Evolutionary conservation across 2,329 filamentous ascomycete species (phyloP).

Genomic region (Aureobasidium subglaciale): DNA sequence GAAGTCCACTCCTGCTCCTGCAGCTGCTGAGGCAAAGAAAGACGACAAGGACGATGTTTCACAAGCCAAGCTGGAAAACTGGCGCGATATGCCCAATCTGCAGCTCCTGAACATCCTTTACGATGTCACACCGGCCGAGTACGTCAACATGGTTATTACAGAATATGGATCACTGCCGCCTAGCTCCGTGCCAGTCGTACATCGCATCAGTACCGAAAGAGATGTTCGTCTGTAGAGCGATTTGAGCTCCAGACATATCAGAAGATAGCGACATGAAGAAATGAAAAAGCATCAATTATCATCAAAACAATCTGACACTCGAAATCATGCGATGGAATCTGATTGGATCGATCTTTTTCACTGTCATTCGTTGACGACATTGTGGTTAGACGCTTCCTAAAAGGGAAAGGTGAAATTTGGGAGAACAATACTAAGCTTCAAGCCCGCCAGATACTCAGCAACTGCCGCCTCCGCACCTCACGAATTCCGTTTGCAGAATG

Average conservation of each 20-base stretch:
- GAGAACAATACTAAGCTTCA: slow-evolving; percentile 13
- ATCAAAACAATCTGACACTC: background rate
- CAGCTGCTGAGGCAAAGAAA: slow-evolving; percentile 15
- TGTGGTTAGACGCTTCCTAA: background rate
- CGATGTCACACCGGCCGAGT: slow-evolving; percentile 82
- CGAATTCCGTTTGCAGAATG: background rate
- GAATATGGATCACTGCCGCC: slow-evolving; percentile 84
- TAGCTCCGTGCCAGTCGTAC: slow-evolving; percentile 72
- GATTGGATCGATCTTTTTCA: no score
- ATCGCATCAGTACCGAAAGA: slow-evolving; percentile 48
- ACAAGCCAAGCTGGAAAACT: slow-evolving; percentile 38
- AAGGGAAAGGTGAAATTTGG: background rate
- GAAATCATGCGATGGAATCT: no score
- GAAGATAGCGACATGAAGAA: slow-evolving; percentile 1
- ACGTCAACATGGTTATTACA: slow-evolving; percentile 81
- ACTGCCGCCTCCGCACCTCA: background rate
- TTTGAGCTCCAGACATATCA: background rate
- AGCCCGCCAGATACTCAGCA: background rate
- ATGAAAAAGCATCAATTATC: slow-evolving; percentile 7
- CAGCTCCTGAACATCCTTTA: slow-evolving; percentile 73
- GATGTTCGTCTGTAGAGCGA: slow-evolving; percentile 16
- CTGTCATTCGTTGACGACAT: no score
- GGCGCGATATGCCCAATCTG: slow-evolving; percentile 52
- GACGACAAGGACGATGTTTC: slow-evolving; percentile 27
- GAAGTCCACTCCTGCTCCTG: background rate